These are phyloP conservation scores for Volvox carteri DNA, from an alignment of 163 green algal genomes.

Conservation along the genomic window DNA sequence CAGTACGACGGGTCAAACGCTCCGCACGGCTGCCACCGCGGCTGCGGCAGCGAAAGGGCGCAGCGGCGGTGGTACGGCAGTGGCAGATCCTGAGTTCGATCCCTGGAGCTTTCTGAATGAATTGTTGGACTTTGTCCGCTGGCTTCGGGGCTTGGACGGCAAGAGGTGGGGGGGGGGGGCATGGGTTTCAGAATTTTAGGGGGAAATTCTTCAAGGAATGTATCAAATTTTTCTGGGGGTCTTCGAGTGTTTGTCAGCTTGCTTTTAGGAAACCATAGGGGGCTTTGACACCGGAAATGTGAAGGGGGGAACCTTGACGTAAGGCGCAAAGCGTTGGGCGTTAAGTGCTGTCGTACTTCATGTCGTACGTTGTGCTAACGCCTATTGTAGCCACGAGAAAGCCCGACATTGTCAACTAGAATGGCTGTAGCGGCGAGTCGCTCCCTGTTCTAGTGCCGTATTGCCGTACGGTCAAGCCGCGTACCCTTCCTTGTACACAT, in stretches of 20 bases:
- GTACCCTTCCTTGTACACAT: no score
- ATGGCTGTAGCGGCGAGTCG: no score
- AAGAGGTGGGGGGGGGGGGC: background rate
- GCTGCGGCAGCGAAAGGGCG: background rate
- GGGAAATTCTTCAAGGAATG: background rate
- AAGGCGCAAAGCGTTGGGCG: background rate
- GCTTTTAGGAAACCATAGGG: background rate
- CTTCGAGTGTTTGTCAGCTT: background rate
- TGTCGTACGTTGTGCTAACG: no score
- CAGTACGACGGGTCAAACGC: conserved; percentile 2
- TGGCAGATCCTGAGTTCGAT: background rate
- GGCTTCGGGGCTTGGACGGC: background rate
- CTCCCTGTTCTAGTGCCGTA: no score
- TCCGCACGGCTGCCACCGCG: background rate
- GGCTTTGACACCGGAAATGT: background rate
- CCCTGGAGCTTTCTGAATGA: background rate
- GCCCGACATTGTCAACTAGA: no score
- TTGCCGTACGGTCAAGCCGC: no score
- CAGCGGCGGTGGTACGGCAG: background rate
- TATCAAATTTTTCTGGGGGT: background rate
- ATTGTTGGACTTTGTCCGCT: conserved; percentile 15
- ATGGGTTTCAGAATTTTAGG: background rate
- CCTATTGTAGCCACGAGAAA: no score
- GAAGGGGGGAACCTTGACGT: background rate
- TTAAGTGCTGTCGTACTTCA: background rate